Evolutionary conservation across 495 filamentous ascomycete genomes (phyloP), one percentile per base, ranked within the genome.

Genomic region (Penicillium parvum): DNA sequence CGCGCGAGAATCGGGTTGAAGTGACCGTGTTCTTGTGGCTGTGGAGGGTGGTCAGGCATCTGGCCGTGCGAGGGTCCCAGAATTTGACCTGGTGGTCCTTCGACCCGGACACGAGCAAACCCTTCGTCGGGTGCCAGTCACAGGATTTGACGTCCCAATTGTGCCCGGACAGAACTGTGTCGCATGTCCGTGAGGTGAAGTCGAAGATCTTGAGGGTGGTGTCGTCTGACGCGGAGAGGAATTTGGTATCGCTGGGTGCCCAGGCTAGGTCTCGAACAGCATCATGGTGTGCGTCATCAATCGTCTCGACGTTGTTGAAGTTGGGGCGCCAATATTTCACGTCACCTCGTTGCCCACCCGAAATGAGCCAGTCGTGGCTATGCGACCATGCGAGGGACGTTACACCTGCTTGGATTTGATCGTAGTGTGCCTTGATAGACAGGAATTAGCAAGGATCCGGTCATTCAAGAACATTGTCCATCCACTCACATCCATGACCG

Each of bases 261-360:
- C 96, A 96, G 10, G 91, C 82, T n/a, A 98, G 69, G 50, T 94
- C 92, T 38, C 92, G 78, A 35, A 98, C 84, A 16, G 92, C 82
- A 54, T 96, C 88, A 45, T 75, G 77, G 58, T 97, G 92, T 16
- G 90, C 92, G 60, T 90, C 86, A 60, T 90, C 86, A 30, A 98
- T 86, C 21, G 84, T 86, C 62, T 97, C 88, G 45, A 97, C 88
- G 57, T 96, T 96, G 74, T 98, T 97, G 73, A 98, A 96, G 64
- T 97, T 98, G 2, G 92, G 88, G 57, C 95, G 89, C 91, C 91
- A 98, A 68, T 97, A 97, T 66, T 97, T 98, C 62, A 98, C 83
- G 49, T 91, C 76, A 26, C 92, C 92, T 54, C 90, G 87, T 55
- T 96, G 90, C 64, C 96, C 92, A 28, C 90, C 90, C 9, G 92